A percentile compares a stretch with the other conserved stretches of the same genome.
Conservation (phyloP, 2,329 filamentous ascomycete species). For the Scolecobasidium constrictum region DNA sequence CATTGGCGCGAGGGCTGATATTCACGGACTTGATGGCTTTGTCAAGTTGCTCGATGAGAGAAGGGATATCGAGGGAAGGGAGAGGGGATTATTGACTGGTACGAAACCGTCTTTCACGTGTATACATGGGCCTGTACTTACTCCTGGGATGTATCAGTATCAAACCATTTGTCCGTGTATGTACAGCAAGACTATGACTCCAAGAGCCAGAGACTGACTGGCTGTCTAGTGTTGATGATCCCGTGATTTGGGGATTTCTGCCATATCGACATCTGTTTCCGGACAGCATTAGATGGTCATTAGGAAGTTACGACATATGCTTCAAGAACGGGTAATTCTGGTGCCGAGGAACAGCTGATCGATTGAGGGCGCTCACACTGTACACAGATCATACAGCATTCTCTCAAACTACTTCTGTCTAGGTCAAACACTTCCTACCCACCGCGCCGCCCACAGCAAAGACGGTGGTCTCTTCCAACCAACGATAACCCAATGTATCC, state of each 20-base stretch:
- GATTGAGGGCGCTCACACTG: slow-evolving; percentile 4
- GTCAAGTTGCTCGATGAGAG: slow-evolving; percentile 65
- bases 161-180: slow-evolving; percentile 83
- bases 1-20: slow-evolving; percentile 62
- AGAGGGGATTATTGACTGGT: slow-evolving; percentile 78
- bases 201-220: too few species aligned
- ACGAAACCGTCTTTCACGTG: too few species aligned
- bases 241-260: slow-evolving; percentile 82
- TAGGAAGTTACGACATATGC: slow-evolving; percentile 92
- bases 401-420: slow-evolving; percentile 72
- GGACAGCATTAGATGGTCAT: slow-evolving; percentile 71
- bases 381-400: slow-evolving; percentile 38
- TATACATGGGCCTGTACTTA: neutral
- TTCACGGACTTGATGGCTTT: slow-evolving; percentile 66
- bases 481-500: slow-evolving; percentile 75
- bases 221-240: slow-evolving; percentile 70
- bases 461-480: slow-evolving; percentile 84
- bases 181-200: too few species aligned
- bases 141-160: slow-evolving; percentile 50
- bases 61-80: slow-evolving; percentile 51
- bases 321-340: slow-evolving; percentile 66
- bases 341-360: slow-evolving; percentile 1
- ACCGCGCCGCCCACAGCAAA: slow-evolving; percentile 66
- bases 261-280: slow-evolving; percentile 61
- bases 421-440: slow-evolving; percentile 84